phyloP scores from a whole-genome alignment of 2,329 filamentous ascomycete species.

The Triangularia setosa region DNA sequence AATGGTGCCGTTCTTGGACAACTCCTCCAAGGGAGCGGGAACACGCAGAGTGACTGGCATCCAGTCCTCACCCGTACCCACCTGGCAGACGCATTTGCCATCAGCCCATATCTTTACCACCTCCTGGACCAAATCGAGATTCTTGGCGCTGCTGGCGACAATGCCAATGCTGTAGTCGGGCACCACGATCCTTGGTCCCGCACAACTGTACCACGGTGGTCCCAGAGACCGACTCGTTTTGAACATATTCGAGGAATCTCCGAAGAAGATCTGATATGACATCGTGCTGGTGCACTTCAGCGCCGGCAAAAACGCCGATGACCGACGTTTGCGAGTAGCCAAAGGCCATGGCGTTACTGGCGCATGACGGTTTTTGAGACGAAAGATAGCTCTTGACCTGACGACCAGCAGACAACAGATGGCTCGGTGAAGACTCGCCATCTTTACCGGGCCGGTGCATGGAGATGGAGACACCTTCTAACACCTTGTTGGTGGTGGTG shows the following conservation, averaged over 20 bases:
- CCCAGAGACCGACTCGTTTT: constrained; percentile 12
- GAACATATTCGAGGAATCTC: constrained; percentile 14
- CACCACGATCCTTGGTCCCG: constrained; percentile 20
- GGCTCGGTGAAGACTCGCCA: neutral
- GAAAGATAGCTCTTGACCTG: constrained; percentile 5
- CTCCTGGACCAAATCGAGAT: constrained; percentile 29
- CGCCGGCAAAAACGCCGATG: constrained; percentile 24
- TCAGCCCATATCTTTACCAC: constrained; percentile 23
- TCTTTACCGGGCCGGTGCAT: neutral
- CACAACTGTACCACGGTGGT: constrained; percentile 30
- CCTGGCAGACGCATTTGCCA: constrained; percentile 22
- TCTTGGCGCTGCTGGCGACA: constrained; percentile 25
- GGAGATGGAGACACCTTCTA: neutral
- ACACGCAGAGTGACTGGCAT: constrained; percentile 21
- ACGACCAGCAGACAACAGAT: neutral
- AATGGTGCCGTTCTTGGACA: neutral
- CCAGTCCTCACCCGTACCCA: constrained; percentile 13
- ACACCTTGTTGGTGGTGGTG: neutral
- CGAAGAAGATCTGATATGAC: constrained; percentile 17
- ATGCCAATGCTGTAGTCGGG: constrained; percentile 31
- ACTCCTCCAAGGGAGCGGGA: neutral
- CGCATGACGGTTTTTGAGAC: neutral
- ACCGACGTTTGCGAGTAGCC: constrained; percentile 11
- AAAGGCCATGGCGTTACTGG: constrained; percentile 10
- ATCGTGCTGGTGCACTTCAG: constrained; percentile 25